Percentiles rank a stretch among this genome's conserved stretches.
These are phyloP conservation scores for Sarcodon sp. DNA, from an alignment of 768 basidiomycete species.

Conservation along the genomic window DNA sequence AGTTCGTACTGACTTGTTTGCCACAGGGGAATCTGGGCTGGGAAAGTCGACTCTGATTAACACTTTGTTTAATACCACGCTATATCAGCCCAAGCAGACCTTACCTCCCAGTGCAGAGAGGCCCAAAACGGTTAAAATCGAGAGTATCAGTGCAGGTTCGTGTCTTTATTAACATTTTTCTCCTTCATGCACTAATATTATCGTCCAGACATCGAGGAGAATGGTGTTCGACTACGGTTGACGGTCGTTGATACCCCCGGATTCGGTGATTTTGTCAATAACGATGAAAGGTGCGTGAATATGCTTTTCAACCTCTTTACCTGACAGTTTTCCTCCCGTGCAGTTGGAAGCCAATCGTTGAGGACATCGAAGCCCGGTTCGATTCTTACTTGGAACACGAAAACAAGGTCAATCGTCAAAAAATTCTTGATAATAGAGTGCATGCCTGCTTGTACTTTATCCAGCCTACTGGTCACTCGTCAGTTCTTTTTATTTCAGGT, in stretches of 20 bases:
- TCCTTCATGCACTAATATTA: neutral
- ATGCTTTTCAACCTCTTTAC: slow-evolving; percentile 5
- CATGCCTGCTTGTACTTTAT: slow-evolving; percentile 99
- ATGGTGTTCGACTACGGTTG: slow-evolving; percentile 87
- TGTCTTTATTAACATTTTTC: neutral
- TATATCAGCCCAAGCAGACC: slow-evolving; percentile 84
- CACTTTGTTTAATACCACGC: slow-evolving; percentile 94
- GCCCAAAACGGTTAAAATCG: slow-evolving; percentile 91
- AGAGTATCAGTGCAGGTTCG: slow-evolving; percentile 95
- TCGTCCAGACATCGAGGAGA: slow-evolving; percentile 92
- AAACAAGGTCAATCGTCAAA: slow-evolving; percentile 91
- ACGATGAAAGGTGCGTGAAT: slow-evolving; percentile 74
- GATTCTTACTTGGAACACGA: slow-evolving; percentile 98
- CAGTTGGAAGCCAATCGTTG: slow-evolving; percentile 97
- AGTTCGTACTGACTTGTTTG: neutral
- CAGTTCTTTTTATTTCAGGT: slow-evolving; percentile 21
- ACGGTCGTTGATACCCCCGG: slow-evolving; percentile 99
- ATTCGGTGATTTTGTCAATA: slow-evolving; percentile 99
- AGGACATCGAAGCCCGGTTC: slow-evolving; percentile 96
- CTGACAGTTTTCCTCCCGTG: neutral
- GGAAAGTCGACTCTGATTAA: slow-evolving; percentile 99
- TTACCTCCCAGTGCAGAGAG: slow-evolving; percentile 76
- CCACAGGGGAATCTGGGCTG: slow-evolving; percentile 87
- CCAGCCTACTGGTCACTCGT: slow-evolving; percentile 97
- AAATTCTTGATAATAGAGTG: slow-evolving; percentile 92